Evolutionary conservation across 345 rosid species (phyloP).

Genomic region (Barbarea vulgaris): DNA sequence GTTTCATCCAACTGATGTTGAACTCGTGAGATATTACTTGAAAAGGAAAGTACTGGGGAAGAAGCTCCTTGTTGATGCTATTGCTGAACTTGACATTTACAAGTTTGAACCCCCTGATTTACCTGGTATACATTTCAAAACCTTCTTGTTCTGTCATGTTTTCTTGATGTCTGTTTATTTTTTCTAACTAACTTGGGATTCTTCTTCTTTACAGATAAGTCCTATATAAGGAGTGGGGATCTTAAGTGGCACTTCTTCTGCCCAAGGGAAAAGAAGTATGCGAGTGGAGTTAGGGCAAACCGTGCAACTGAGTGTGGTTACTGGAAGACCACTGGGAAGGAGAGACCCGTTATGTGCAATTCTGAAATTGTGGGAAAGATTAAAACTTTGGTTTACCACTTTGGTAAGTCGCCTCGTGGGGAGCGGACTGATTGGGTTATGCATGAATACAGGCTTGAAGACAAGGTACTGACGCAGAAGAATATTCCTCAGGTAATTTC

Average conservation of each 20-base stretch:
- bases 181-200: background rate
- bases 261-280: constrained; percentile 66
- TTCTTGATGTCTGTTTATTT: background rate
- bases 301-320: constrained; percentile 66
- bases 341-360: constrained; percentile 50
- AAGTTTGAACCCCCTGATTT: constrained; percentile 70
- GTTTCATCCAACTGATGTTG: constrained; percentile 81
- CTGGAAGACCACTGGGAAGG: constrained; percentile 89
- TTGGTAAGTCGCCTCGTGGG: constrained; percentile 56
- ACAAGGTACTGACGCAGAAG: constrained; percentile 41
- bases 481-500: constrained; percentile 45
- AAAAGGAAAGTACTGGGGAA: constrained; percentile 67
- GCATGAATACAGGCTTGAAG: constrained; percentile 74
- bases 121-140: constrained; percentile 33
- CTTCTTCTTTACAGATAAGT: constrained; percentile 36
- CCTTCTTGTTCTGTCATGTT: background rate
- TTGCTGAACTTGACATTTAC: constrained; percentile 69
- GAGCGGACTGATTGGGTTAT: constrained; percentile 86
- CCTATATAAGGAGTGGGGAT: constrained; percentile 53
- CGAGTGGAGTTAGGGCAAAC: constrained; percentile 52
- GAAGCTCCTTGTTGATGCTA: constrained; percentile 47
- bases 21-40: constrained; percentile 65
- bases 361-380: constrained; percentile 58
- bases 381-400: constrained; percentile 67
- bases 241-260: constrained; percentile 88